Evolutionary conservation across 140 eudicot species (phyloP), one percentile per base, ranked within the genome.

Genomic region (Flaveria floridana): DNA sequence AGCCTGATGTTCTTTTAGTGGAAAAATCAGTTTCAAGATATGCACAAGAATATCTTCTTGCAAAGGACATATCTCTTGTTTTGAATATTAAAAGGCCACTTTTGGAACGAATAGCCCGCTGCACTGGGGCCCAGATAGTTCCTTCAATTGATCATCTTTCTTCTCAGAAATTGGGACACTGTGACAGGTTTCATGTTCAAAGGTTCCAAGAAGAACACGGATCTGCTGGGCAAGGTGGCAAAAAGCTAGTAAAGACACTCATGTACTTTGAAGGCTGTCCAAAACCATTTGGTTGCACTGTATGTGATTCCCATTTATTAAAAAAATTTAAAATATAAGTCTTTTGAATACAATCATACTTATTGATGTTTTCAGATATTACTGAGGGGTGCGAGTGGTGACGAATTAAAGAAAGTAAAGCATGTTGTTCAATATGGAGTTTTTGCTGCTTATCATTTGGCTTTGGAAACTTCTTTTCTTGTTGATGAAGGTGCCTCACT

Each of bases 181-280:
- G 96, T 61, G 99, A 94, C 41, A 28, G 66, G 82, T 91, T 94
- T 82, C 96, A 87, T 80, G 96, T 94, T 28, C 86, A 84, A 80
- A 91, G 82, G 84, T 84, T 84, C 63, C 75, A 65, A 9, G 99
- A 94, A 83, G 97, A 91, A 76, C 97, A 94, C 81, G 99, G 99
- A 41, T 59, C 79, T 20, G 97, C 97, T 65, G 96, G 92, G 42
- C 96, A 87, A 82, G 76, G 64, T 76, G 97, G 97, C 68, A 94
- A 89, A 83, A 94, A 91, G 82, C 82, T 84, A 44, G 87, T 86
- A 77, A 94, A 94, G 80, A 94, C 97, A 37, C 80, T 94, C 72
- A 94, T 94, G 99, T 87, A 86, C 82, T 90, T 94, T 84, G 99
- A 94, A 85, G 99, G 97, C 39, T 94, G 99, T 74, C 99, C 99